A percentile compares a stretch with the other conserved stretches of the same genome.
Conservation (phyloP, 1,139 yeast species). For the Debaryomyces fabryi region DNA sequence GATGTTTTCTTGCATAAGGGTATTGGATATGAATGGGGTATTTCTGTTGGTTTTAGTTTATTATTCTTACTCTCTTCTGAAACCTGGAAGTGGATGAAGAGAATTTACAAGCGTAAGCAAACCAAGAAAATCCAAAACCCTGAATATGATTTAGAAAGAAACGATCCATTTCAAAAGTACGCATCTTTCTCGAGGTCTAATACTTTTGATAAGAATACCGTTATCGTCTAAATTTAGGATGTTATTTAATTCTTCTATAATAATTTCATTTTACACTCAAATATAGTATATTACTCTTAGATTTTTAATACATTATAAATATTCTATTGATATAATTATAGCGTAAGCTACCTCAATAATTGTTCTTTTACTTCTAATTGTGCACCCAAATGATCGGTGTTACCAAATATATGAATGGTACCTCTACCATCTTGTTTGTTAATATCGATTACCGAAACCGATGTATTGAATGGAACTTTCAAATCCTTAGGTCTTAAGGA, state of each 20-base stretch:
- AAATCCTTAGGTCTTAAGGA: slow-evolving; percentile 45
- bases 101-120: slow-evolving; percentile 49
- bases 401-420: slow-evolving; percentile 54
- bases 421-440: slow-evolving; percentile 40
- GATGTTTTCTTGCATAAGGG: slow-evolving; percentile 75
- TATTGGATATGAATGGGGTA: slow-evolving; percentile 81
- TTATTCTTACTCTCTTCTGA: slow-evolving; percentile 64
- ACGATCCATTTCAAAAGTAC: slow-evolving; percentile 65
- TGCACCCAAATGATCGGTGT: slow-evolving; percentile 65
- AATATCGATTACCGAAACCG: slow-evolving; percentile 66
- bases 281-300: background rate
- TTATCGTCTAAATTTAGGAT: slow-evolving; percentile 10
- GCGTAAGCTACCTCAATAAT: slow-evolving; percentile 26
- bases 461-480: slow-evolving; percentile 72
- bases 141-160: slow-evolving; percentile 64
- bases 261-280: background rate
- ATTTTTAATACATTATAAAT: background rate
- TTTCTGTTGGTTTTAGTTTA: slow-evolving; percentile 62
- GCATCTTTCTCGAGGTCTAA: slow-evolving; percentile 56
- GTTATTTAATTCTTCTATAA: background rate
- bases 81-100: slow-evolving; percentile 63
- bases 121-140: slow-evolving; percentile 50
- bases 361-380: slow-evolving; percentile 58
- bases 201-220: slow-evolving; percentile 30
- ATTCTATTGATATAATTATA: background rate